Conservation (phyloP, 2,329 filamentous ascomycete species). For the Penicillium sp. region DNA sequence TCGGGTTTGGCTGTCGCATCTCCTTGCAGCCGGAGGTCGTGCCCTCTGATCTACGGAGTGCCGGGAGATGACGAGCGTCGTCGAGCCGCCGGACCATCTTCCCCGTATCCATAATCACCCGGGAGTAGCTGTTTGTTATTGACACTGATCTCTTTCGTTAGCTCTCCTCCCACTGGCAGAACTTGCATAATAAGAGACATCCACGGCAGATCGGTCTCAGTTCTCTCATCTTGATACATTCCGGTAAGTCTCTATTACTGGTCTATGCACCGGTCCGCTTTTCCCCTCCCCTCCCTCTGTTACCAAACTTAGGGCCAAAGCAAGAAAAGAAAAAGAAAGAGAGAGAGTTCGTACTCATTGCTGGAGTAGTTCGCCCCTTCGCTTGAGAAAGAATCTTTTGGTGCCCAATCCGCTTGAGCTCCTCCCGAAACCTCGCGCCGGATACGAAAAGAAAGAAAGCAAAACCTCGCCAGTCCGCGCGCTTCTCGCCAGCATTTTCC, state of each 20-base stretch:
- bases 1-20: constrained; percentile 29
- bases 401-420: constrained; percentile 37
- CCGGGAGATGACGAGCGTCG: constrained; percentile 34
- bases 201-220: constrained; percentile 27
- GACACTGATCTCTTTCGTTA: constrained; percentile 32
- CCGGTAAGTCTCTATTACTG: constrained; percentile 25
- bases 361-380: constrained; percentile 42
- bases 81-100: constrained; percentile 32
- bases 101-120: constrained; percentile 26
- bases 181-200: constrained; percentile 37
- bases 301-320: not conserved
- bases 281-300: constrained; percentile 14
- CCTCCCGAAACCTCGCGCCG: constrained; percentile 34
- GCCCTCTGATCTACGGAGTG: constrained; percentile 26
- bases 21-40: constrained; percentile 40
- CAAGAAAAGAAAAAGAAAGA: constrained; percentile 1
- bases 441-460: constrained; percentile 27
- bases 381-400: constrained; percentile 16
- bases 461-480: constrained; percentile 31
- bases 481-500: not conserved
- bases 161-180: constrained; percentile 21
- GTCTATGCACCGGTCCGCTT: constrained; percentile 37
- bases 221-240: constrained; percentile 9
- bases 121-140: constrained; percentile 38
- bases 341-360: constrained; percentile 42